Base-by-base conservation (phyloP, 768 basidiomycete genomes). In the Rhizopogon vinicolor region DNA sequence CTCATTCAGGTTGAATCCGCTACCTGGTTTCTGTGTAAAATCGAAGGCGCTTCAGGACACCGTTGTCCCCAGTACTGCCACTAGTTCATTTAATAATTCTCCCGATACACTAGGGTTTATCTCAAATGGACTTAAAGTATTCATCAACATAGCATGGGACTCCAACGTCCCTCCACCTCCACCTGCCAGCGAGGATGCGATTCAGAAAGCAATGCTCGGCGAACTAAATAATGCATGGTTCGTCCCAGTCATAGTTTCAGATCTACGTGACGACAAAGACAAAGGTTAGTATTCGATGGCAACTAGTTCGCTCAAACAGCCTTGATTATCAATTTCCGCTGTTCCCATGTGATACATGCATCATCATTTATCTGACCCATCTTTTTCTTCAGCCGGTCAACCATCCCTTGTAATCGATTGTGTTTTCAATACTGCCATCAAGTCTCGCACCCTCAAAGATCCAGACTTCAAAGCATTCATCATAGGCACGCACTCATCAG, bases 71-170 rank as follows among this genome's bases (percentile, higher is more conserved):
- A 39, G 54, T 19, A 57, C 62, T 31, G 51, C 60, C 42, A 41
- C 57, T 8, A 57, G 44, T 41, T 31, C 7, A 18, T n/a, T n/a
- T 18, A 1, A 7, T 31, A 31, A 4, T 45, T 57, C 19, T 48
- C 53, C 12, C 56, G 55, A 37, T 49, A 3, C 19, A 3, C 33
- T 14, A 49, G 48, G 48, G 37, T 55, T 7, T 54, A 50, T 41
- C 28, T 59, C 35, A 65, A 68, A 25, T 66, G 79, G 78, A 25
- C 66, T 71, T 57, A 91, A 92, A 68, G 68, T 90, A 35, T 92
- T 92, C 65, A 70, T 90, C 31, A 92, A 92, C 62, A 72, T 92
- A 13, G 81, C 84, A 16, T 91, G 83, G 80, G 87, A 88, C 54
- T 18, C 70, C 9, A 78, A 83, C 56, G 80, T 91, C 0, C 89